Conservation (phyloP, 75 land plant species). For the Azolla pinnata region DNA sequence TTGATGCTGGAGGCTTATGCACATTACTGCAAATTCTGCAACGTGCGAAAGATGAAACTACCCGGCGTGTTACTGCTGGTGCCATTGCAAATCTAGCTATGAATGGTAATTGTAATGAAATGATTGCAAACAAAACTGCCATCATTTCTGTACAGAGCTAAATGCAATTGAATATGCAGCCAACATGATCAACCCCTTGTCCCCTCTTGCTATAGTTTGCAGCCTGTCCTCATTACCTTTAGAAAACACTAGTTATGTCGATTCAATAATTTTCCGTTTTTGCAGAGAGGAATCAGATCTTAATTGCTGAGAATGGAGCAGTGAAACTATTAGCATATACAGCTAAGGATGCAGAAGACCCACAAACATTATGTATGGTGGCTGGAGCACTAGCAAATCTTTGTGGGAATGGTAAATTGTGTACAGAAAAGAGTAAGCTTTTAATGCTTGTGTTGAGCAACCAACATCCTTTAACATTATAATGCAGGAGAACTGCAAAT, state of each 20-base stretch:
- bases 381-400: conserved; percentile 90
- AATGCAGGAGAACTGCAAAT: conserved; percentile 48
- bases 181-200: too few species aligned
- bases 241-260: too few species aligned
- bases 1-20: conserved; percentile 70
- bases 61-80: conserved; percentile 76
- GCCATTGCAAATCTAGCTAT: conserved; percentile 88
- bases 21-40: conserved; percentile 52
- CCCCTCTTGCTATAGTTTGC: too few species aligned
- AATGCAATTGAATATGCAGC: too few species aligned
- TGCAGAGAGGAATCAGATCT: conserved; percentile 75
- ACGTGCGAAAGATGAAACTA: conserved; percentile 60
- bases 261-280: not conserved
- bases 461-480: not conserved
- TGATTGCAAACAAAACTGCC: too few species aligned
- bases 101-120: conserved; percentile 80
- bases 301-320: conserved; percentile 68
- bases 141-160: too few species aligned
- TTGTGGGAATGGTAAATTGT: conserved; percentile 72
- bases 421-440: not conserved
- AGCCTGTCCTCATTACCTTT: too few species aligned
- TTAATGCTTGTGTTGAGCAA: not conserved
- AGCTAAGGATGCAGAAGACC: conserved; percentile 70
- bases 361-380: conserved; percentile 87
- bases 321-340: conserved; percentile 51